phyloP scores from a whole-genome alignment of 2,329 filamentous ascomycete genomes.

The Alternaria panax region DNA sequence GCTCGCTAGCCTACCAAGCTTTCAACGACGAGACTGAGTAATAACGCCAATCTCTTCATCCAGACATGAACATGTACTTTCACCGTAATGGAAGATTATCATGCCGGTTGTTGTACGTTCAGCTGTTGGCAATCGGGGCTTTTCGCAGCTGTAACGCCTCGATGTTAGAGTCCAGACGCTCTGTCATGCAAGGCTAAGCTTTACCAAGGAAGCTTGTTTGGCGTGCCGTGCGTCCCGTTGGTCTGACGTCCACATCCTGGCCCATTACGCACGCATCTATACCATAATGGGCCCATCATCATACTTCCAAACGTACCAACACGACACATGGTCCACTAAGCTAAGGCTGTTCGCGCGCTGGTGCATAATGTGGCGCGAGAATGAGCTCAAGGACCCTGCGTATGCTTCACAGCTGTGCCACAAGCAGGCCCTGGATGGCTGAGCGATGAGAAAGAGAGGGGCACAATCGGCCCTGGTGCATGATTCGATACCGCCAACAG shows the following conservation, averaged over 20 bases:
- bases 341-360: neutral
- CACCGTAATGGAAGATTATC: neutral
- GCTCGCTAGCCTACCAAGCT: conserved; percentile 28
- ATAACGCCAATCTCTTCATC: neutral
- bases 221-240: conserved; percentile 10
- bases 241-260: conserved; percentile 11
- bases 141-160: neutral
- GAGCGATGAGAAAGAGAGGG: conserved; percentile 29
- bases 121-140: neutral
- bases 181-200: conserved; percentile 29
- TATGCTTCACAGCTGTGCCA: conserved; percentile 28
- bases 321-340: conserved; percentile 24
- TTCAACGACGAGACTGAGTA: neutral
- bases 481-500: conserved; percentile 13
- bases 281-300: conserved; percentile 19
- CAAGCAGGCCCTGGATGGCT: conserved; percentile 31
- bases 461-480: conserved; percentile 23
- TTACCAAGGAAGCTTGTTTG: conserved; percentile 40
- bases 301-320: conserved; percentile 18
- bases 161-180: neutral
- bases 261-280: conserved; percentile 39
- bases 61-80: neutral
- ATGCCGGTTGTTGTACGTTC: neutral
- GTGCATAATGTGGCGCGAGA: conserved; percentile 29
- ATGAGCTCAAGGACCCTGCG: conserved; percentile 9